These are phyloP conservation scores for Ascoidea asiatica DNA, from an alignment of 805 yeast genomes.

Conservation along the genomic window DNA sequence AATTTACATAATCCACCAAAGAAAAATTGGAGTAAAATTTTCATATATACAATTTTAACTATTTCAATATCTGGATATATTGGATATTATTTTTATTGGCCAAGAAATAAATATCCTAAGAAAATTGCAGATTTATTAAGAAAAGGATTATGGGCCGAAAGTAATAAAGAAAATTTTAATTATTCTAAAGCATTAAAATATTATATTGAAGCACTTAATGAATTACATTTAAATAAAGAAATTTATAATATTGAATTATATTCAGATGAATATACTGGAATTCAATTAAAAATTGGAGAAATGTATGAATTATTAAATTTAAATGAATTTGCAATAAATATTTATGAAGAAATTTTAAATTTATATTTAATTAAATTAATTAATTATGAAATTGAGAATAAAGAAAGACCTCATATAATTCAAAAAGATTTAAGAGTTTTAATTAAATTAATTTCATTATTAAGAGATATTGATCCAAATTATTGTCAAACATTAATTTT, in stretches of 20 bases:
- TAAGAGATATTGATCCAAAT: conserved; percentile 31
- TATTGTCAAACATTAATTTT: conserved; percentile 42
- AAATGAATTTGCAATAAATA: conserved; percentile 47
- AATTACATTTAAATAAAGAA: conserved; percentile 33
- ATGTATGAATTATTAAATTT: conserved; percentile 63
- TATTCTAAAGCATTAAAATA: conserved; percentile 53
- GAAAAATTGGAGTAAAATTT: conserved; percentile 11
- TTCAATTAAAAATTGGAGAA: conserved; percentile 77
- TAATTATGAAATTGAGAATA: conserved; percentile 21
- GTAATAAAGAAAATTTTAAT: conserved; percentile 41
- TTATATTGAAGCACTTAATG: conserved; percentile 62
- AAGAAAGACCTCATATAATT: conserved; percentile 39
- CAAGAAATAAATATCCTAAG: conserved; percentile 53
- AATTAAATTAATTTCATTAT: conserved; percentile 51
- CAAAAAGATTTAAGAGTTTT: conserved; percentile 61
- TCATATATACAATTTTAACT: conserved; percentile 13
- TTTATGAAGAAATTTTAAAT: conserved; percentile 56
- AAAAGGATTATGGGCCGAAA: conserved; percentile 74
- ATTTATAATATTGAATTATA: conserved; percentile 36
- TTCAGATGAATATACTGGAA: conserved; percentile 78
- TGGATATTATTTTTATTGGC: conserved; percentile 38
- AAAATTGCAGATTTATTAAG: conserved; percentile 61
- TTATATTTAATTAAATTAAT: conserved; percentile 41
- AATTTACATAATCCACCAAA: not conserved
- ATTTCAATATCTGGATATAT: conserved; percentile 14